These are phyloP conservation scores for Trametes elegans DNA, from an alignment of 768 basidiomycete genomes.

Conservation along the genomic window DNA sequence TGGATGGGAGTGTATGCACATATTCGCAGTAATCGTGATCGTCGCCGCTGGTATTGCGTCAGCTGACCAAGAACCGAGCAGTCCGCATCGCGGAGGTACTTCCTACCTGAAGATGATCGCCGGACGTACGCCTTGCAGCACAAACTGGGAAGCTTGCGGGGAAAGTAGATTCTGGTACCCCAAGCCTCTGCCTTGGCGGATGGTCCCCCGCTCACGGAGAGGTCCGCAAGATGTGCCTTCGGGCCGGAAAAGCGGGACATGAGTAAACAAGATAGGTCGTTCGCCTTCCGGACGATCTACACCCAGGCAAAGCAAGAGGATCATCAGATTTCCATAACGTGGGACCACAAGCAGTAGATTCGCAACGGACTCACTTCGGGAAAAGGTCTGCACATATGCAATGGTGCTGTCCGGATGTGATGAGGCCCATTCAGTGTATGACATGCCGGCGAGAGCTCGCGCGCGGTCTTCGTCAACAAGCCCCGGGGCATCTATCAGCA, in stretches of 20 bases:
- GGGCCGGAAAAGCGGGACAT: conserved; percentile 85
- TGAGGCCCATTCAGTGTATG: conserved; percentile 45
- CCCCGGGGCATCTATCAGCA: conserved; percentile 71
- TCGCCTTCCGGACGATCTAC: conserved; percentile 23
- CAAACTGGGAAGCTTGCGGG: conserved; percentile 58
- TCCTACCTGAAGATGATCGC: conserved; percentile 76
- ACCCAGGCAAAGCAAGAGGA: not conserved
- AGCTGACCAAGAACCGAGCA: too few relatives aligned
- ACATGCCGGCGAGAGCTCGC: conserved; percentile 40
- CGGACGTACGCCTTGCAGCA: conserved; percentile 66
- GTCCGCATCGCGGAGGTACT: too few relatives aligned
- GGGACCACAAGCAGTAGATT: not conserved
- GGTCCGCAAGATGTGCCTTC: conserved; percentile 72
- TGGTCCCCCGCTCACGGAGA: conserved; percentile 68
- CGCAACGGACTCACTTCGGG: conserved; percentile 39
- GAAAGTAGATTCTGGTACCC: conserved; percentile 88
- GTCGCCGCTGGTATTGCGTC: conserved; percentile 60
- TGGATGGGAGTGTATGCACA: conserved; percentile 40
- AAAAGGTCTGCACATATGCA: conserved; percentile 38
- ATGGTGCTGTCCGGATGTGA: conserved; percentile 47
- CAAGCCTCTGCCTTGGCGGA: conserved; percentile 69
- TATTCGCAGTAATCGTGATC: conserved; percentile 96
- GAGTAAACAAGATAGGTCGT: conserved; percentile 74
- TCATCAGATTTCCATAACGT: conserved; percentile 1
- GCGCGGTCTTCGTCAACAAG: conserved; percentile 72